Evolutionary conservation across 2,329 filamentous ascomycete species (phyloP).

Genomic region (Amesomyces nigricolor): DNA sequence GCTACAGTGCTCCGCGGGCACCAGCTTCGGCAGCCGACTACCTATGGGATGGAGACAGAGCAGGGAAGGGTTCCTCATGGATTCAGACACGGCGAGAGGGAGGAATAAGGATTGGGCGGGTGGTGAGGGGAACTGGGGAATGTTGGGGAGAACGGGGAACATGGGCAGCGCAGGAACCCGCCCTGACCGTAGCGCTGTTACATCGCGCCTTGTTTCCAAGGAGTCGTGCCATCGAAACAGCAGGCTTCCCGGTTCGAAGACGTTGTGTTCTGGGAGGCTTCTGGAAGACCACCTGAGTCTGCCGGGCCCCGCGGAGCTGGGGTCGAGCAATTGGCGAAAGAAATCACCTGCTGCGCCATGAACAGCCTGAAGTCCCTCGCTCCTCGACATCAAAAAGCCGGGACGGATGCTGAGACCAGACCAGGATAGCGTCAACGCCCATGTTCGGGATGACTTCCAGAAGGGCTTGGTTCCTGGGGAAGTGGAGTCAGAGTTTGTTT

Average conservation of each 20-base stretch:
- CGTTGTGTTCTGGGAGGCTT: neutral
- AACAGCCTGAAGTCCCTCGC: conserved; percentile 1
- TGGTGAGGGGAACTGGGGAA: neutral
- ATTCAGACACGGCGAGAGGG: neutral
- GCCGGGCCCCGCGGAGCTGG: neutral
- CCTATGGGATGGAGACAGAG: too few species aligned
- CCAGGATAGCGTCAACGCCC: too few species aligned
- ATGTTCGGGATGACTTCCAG: conserved; percentile 7
- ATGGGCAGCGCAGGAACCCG: neutral
- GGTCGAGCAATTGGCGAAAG: neutral
- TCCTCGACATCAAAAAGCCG: neutral
- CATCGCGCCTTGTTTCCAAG: conserved; percentile 13
- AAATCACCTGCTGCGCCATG: neutral
- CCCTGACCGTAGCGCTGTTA: conserved; percentile 6
- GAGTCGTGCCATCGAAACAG: neutral
- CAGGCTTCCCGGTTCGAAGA: neutral
- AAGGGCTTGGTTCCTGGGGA: conserved; percentile 7
- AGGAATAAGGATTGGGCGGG: neutral
- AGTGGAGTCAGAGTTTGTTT: neutral
- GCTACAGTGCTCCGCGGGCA: neutral
- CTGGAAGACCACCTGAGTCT: neutral
- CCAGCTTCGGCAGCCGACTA: too few species aligned
- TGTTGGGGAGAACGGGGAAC: neutral
- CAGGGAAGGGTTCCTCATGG: too few species aligned
- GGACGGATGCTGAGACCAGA: too few species aligned